phyloP scores from a whole-genome alignment of 2,329 filamentous ascomycete species.

The Onygenales sp. region DNA sequence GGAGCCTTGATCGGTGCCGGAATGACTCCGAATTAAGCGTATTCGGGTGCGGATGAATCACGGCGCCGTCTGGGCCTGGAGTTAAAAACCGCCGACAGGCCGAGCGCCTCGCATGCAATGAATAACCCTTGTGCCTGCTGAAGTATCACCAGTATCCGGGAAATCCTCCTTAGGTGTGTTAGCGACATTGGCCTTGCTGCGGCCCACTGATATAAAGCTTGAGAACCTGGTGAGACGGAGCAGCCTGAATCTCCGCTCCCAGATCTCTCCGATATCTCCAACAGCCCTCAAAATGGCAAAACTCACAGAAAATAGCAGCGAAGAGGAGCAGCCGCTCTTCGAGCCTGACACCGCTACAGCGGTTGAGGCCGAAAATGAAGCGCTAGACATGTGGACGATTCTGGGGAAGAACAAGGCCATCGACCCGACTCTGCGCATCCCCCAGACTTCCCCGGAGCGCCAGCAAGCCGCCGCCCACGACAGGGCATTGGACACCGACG shows the following conservation, averaged over 20 bases:
- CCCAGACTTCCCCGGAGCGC: slow-evolving; percentile 14
- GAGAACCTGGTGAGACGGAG: neutral
- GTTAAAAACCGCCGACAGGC: too few species aligned
- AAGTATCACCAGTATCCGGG: too few species aligned
- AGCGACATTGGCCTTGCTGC: too few species aligned
- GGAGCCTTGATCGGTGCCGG: too few species aligned
- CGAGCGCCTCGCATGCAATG: too few species aligned
- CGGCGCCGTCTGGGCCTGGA: too few species aligned
- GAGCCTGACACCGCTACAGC: neutral
- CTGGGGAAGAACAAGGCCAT: neutral
- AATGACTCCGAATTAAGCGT: too few species aligned
- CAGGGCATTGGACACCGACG: slow-evolving; percentile 17
- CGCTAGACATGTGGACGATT: neutral
- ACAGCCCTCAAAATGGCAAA: neutral
- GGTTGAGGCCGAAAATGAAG: neutral
- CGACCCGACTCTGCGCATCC: slow-evolving; percentile 4
- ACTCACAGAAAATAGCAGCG: neutral
- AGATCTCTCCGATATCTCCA: neutral
- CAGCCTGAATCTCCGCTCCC: neutral
- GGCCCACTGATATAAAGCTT: too few species aligned
- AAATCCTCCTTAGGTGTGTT: too few species aligned
- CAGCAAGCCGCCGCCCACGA: slow-evolving; percentile 16
- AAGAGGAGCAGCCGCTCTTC: neutral
- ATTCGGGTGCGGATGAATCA: too few species aligned
- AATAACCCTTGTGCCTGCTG: too few species aligned